A percentile compares a stretch with the other conserved stretches of the same genome.
These are phyloP conservation scores for Gnaphalium uliginosum DNA, from an alignment of 129 eudicot genomes.

Conservation along the genomic window DNA sequence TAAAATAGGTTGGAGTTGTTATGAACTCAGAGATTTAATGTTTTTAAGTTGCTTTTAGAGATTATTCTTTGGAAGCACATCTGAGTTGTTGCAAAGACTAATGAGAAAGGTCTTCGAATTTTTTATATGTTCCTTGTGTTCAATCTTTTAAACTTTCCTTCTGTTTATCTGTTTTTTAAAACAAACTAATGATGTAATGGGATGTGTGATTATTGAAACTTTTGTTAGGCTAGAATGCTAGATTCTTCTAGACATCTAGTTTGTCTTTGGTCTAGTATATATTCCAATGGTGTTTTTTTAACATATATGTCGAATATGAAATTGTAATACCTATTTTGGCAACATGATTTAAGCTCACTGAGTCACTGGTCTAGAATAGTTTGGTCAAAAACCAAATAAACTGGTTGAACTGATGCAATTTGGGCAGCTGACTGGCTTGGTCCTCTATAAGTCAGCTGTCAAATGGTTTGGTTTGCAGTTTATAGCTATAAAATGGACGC, in stretches of 20 bases:
- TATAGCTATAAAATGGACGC: not conserved
- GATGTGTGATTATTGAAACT: not conserved
- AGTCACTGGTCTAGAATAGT: not conserved
- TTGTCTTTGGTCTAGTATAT: too few species aligned
- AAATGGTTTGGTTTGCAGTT: not conserved
- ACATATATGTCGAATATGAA: not conserved
- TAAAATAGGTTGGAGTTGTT: constrained; percentile 15
- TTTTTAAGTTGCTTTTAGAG: constrained; percentile 1
- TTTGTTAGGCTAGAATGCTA: not conserved
- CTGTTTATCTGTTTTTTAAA: not conserved
- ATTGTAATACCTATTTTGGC: not conserved
- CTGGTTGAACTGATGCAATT: not conserved
- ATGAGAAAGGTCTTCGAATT: not conserved
- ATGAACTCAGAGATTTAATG: constrained; percentile 16
- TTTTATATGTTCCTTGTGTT: not conserved
- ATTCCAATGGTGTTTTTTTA: not conserved
- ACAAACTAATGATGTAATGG: not conserved
- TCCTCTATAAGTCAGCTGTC: not conserved
- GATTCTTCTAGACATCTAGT: not conserved
- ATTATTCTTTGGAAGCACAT: not conserved
- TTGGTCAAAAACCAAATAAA: not conserved
- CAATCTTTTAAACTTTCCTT: not conserved
- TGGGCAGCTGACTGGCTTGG: not conserved
- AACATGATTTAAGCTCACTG: not conserved
- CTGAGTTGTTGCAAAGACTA: constrained; percentile 5